Percentiles rank a stretch among this genome's conserved stretches.
These are phyloP conservation scores for Botrytis squamosa DNA, from an alignment of 2,329 filamentous ascomycete genomes.

Conservation along the genomic window DNA sequence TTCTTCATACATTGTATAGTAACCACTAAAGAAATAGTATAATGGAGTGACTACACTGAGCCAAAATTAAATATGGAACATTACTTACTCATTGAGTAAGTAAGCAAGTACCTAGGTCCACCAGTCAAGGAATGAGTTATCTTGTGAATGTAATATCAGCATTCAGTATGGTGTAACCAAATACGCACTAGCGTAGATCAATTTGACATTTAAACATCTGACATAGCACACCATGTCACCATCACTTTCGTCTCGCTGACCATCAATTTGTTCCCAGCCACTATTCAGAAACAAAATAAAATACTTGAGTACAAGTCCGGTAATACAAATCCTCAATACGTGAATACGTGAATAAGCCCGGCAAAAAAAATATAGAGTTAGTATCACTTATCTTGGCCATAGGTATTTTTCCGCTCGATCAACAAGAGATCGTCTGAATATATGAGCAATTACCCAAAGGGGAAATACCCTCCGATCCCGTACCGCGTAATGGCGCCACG, in stretches of 20 bases:
- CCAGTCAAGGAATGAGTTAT: background rate
- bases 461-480: background rate
- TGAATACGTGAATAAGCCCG: background rate
- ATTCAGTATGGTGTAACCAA: background rate
- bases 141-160: background rate
- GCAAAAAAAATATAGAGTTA: background rate
- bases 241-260: background rate
- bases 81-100: background rate
- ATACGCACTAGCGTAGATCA: background rate
- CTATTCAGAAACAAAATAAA: slow-evolving; percentile 1
- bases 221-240: background rate
- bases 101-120: background rate
- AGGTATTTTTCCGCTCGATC: background rate
- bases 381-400: background rate
- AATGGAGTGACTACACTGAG: background rate
- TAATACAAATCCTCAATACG: background rate
- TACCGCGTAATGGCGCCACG: slow-evolving; percentile 6
- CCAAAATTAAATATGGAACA: background rate
- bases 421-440: background rate
- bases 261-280: background rate
- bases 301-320: slow-evolving; percentile 5
- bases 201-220: background rate
- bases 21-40: background rate
- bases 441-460: background rate
- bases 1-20: background rate